phyloP scores from a whole-genome alignment of 2,329 filamentous ascomycete species.

The Talaromyces sp. region DNA sequence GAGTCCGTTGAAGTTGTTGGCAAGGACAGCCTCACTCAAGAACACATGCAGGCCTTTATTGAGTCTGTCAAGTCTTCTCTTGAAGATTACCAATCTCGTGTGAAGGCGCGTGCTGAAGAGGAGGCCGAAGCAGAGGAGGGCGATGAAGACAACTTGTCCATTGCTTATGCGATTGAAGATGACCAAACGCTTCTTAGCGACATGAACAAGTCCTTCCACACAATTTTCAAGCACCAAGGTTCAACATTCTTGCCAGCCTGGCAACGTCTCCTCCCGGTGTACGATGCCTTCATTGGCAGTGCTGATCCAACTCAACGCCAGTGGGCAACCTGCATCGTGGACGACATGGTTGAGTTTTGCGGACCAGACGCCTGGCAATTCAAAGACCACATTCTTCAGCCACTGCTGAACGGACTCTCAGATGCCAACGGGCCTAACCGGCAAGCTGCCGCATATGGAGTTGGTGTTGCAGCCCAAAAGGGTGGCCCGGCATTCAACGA shows the following conservation, averaged over 20 bases:
- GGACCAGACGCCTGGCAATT: slow-evolving; percentile 84
- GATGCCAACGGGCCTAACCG: slow-evolving; percentile 85
- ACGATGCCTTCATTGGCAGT: slow-evolving; percentile 77
- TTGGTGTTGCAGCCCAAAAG: slow-evolving; percentile 90
- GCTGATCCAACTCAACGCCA: slow-evolving; percentile 85
- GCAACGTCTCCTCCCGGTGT: slow-evolving; percentile 80
- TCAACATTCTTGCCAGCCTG: slow-evolving; percentile 78
- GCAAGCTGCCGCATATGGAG: slow-evolving; percentile 92
- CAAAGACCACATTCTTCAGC: slow-evolving; percentile 77
- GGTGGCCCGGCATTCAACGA: slow-evolving; percentile 82
- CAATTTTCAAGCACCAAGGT: slow-evolving; percentile 96
- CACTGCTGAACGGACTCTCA: slow-evolving; percentile 78
- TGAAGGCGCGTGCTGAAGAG: slow-evolving; percentile 77
- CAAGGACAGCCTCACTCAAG: slow-evolving; percentile 69
- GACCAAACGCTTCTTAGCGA: slow-evolving; percentile 94
- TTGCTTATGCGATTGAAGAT: slow-evolving; percentile 87
- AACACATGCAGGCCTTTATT: slow-evolving; percentile 84
- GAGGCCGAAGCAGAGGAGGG: slow-evolving; percentile 78
- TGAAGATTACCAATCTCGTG: slow-evolving; percentile 87
- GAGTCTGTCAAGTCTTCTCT: slow-evolving; percentile 78
- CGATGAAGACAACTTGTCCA: slow-evolving; percentile 83
- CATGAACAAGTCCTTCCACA: slow-evolving; percentile 99
- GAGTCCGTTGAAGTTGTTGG: slow-evolving; percentile 94
- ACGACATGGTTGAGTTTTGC: slow-evolving; percentile 97
- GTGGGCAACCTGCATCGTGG: slow-evolving; percentile 98